Percentiles rank a stretch among this genome's conserved stretches.
These are phyloP conservation scores for Termitomyces sp. DNA, from an alignment of 768 basidiomycete genomes.

Conservation along the genomic window DNA sequence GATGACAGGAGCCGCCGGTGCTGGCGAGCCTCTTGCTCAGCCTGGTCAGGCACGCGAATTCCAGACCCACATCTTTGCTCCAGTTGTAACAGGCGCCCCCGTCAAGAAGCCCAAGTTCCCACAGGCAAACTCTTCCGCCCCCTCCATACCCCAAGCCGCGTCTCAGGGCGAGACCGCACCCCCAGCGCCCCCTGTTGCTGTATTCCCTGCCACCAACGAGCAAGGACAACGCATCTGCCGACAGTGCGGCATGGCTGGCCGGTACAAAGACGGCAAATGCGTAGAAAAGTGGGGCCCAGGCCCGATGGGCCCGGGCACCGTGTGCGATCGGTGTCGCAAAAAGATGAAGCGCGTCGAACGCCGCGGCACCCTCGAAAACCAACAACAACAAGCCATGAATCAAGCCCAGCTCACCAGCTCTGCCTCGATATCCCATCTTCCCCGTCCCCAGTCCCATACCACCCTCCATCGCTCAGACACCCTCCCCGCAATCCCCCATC, in stretches of 20 bases:
- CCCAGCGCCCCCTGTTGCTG: conserved; percentile 19
- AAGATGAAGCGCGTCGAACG: conserved; percentile 86
- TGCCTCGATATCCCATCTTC: conserved; percentile 10
- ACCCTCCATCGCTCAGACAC: conserved; percentile 19
- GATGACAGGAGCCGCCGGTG: conserved; percentile 18
- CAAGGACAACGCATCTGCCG: conserved; percentile 75
- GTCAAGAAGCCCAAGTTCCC: conserved; percentile 61
- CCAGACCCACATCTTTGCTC: conserved; percentile 71
- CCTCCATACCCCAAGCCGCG: background rate
- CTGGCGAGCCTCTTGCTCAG: conserved; percentile 23
- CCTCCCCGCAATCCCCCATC: conserved; percentile 15
- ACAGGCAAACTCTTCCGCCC: conserved; percentile 7
- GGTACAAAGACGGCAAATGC: conserved; percentile 84
- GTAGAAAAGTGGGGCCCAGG: conserved; percentile 90
- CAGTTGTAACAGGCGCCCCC: conserved; percentile 71
- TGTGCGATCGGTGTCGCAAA: conserved; percentile 82
- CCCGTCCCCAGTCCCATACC: conserved; percentile 9
- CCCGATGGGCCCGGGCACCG: conserved; percentile 79
- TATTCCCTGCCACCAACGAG: conserved; percentile 50
- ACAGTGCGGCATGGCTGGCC: conserved; percentile 69
- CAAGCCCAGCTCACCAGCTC: background rate
- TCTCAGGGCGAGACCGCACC: background rate
- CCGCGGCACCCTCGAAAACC: conserved; percentile 59
- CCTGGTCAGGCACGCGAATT: conserved; percentile 38
- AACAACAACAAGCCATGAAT: background rate